Conservation (phyloP, 1,284 basidiomycete species). For the Afroboletus lepidellus region DNA sequence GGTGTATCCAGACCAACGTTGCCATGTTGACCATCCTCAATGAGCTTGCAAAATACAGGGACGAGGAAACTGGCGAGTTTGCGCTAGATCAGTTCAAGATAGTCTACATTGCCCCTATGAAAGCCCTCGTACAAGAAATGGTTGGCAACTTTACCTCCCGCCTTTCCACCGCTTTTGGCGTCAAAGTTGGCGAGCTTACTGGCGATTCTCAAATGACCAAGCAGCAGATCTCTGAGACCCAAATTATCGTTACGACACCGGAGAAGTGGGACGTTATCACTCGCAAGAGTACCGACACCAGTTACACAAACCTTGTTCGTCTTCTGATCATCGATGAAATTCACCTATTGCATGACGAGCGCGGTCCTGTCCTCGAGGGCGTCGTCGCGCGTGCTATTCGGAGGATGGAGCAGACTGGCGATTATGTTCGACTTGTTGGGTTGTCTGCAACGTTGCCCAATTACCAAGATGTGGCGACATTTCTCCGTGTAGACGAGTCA, state of each 20-base stretch:
- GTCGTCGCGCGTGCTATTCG: constrained; percentile 91
- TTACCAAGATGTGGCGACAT: constrained; percentile 97
- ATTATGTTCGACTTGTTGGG: constrained; percentile 93
- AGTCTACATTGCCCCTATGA: constrained; percentile 99
- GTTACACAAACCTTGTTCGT: constrained; percentile 95
- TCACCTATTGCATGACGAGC: constrained; percentile 96
- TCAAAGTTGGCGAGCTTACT: constrained; percentile 94
- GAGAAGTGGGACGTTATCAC: constrained; percentile 99
- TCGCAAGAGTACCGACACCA: constrained; percentile 95
- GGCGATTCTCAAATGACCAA: constrained; percentile 99
- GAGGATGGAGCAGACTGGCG: constrained; percentile 91
- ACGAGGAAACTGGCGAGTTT: constrained; percentile 81
- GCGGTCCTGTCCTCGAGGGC: constrained; percentile 94
- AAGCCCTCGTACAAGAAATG: constrained; percentile 96
- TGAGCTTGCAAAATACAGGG: constrained; percentile 82
- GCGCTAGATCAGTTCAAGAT: constrained; percentile 95
- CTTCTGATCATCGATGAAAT: constrained; percentile 99
- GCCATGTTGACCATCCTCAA: constrained; percentile 93
- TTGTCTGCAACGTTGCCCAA: constrained; percentile 97
- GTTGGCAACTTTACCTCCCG: constrained; percentile 91
- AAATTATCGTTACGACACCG: constrained; percentile 98
- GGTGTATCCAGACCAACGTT: constrained; percentile 80
- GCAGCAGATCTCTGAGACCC: constrained; percentile 94
- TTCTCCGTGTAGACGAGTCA: constrained; percentile 91
- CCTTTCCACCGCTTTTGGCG: constrained; percentile 69